Conservation (phyloP, 257 asterid species). For the Primulina eburnea region DNA sequence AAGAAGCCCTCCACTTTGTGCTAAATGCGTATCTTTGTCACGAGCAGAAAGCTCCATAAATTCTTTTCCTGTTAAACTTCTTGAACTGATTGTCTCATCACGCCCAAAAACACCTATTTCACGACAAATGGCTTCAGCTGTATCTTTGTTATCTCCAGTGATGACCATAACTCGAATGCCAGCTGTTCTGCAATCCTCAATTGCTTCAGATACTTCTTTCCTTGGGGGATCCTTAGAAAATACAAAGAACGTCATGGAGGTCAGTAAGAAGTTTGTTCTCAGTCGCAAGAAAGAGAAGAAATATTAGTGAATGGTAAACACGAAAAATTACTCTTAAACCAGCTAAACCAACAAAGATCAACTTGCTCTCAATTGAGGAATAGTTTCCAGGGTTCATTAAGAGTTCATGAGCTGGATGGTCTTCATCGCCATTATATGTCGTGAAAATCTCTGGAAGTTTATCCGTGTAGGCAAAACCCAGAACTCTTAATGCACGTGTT, state of each 20-base stretch:
- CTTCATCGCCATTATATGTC: slow-evolving; percentile 86
- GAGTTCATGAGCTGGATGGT: slow-evolving; percentile 89
- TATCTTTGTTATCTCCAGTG: slow-evolving; percentile 92
- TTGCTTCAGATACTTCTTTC: slow-evolving; percentile 91
- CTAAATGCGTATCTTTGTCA: slow-evolving; percentile 56
- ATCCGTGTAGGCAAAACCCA: slow-evolving; percentile 89
- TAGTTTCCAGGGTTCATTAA: slow-evolving; percentile 80
- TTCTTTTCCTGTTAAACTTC: slow-evolving; percentile 91
- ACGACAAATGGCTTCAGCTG: slow-evolving; percentile 97
- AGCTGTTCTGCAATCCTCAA: slow-evolving; percentile 93
- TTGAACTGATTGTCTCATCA: slow-evolving; percentile 61
- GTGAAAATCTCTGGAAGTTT: slow-evolving; percentile 55
- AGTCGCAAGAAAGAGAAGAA: neutral
- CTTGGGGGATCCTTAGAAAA: slow-evolving; percentile 88
- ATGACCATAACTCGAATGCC: slow-evolving; percentile 98
- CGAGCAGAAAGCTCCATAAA: slow-evolving; percentile 58
- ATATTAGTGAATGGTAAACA: slow-evolving; percentile 1
- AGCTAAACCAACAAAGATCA: slow-evolving; percentile 87
- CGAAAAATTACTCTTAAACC: slow-evolving; percentile 82
- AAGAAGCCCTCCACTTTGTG: slow-evolving; percentile 81
- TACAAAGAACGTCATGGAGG: slow-evolving; percentile 9
- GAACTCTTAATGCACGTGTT: slow-evolving; percentile 78
- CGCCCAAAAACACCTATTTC: slow-evolving; percentile 92
- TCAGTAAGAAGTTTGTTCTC: slow-evolving; percentile 1
- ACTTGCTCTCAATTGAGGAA: slow-evolving; percentile 77